A percentile compares a stretch with the other conserved stretches of the same genome.
Conservation (phyloP, 495 filamentous ascomycete genomes). For the Hypoxylon trugodes region DNA sequence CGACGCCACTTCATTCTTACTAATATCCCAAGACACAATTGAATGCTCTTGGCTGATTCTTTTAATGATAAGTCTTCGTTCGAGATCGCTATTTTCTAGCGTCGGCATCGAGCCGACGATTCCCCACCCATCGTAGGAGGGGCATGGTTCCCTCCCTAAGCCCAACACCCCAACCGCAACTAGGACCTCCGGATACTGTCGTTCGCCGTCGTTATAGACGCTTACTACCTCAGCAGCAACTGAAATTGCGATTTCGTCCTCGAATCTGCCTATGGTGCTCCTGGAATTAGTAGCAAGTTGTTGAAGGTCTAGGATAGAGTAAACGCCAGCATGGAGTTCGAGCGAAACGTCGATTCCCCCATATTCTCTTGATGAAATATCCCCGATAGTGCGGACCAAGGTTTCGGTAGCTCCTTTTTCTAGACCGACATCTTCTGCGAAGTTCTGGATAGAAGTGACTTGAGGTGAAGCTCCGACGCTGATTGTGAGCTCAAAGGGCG, state of each 20-base stretch:
- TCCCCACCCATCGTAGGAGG: background rate
- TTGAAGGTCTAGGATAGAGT: background rate
- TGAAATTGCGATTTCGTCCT: slow-evolving; percentile 2
- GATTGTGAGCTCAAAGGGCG: background rate
- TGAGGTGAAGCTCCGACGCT: background rate
- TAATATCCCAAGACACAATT: background rate
- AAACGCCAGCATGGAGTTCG: background rate
- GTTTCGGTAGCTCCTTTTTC: background rate
- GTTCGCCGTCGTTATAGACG: background rate
- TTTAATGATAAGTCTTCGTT: background rate
- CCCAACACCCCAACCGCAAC: slow-evolving; percentile 1
- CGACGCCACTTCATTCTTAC: background rate
- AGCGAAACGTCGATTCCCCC: background rate
- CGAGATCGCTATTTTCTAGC: background rate
- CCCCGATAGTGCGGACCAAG: background rate
- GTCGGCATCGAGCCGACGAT: background rate
- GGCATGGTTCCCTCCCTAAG: background rate
- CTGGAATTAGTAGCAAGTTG: background rate
- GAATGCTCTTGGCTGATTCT: slow-evolving; percentile 1
- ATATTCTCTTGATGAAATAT: background rate
- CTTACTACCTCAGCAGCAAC: background rate
- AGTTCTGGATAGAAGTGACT: background rate
- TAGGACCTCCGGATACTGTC: background rate
- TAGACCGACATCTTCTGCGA: background rate
- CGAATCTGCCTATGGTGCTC: background rate